phyloP scores from a whole-genome alignment of 2,329 filamentous ascomycete species.

The Curvularia sp. region DNA sequence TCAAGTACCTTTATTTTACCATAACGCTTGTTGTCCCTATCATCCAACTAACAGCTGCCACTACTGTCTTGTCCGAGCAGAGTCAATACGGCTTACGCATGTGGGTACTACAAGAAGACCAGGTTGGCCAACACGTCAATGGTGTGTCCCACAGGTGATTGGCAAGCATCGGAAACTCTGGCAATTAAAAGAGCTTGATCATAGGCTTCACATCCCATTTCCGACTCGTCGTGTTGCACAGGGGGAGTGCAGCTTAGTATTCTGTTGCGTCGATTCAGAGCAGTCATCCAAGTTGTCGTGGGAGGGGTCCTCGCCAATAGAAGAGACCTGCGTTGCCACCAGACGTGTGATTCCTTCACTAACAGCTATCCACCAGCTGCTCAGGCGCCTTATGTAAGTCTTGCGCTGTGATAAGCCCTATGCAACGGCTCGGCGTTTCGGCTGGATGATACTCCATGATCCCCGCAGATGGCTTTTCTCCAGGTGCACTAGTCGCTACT shows the following conservation, averaged over 20 bases:
- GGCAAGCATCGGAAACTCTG: slow-evolving; percentile 4
- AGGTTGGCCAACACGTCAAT: background rate
- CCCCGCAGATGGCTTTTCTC: slow-evolving; percentile 7
- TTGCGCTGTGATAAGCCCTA: background rate
- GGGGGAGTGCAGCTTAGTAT: background rate
- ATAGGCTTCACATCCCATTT: background rate
- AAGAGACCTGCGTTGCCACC: background rate
- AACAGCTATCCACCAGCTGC: background rate
- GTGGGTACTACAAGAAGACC: background rate
- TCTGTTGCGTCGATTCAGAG: background rate
- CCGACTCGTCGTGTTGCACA: background rate
- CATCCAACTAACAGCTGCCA: too few relatives aligned
- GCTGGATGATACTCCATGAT: slow-evolving; percentile 5
- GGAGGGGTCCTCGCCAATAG: background rate
- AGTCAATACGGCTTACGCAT: too few relatives aligned
- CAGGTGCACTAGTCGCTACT: background rate
- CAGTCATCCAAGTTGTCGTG: background rate
- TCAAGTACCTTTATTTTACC: background rate
- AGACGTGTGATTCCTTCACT: background rate
- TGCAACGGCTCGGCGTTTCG: slow-evolving; percentile 11
- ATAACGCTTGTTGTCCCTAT: too few relatives aligned
- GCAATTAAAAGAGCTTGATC: slow-evolving; percentile 4
- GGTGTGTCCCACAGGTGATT: background rate
- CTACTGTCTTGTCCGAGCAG: background rate
- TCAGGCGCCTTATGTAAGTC: background rate